Evolutionary conservation across 148 eudicot species (phyloP).

Genomic region (Rhododendron simsii): DNA sequence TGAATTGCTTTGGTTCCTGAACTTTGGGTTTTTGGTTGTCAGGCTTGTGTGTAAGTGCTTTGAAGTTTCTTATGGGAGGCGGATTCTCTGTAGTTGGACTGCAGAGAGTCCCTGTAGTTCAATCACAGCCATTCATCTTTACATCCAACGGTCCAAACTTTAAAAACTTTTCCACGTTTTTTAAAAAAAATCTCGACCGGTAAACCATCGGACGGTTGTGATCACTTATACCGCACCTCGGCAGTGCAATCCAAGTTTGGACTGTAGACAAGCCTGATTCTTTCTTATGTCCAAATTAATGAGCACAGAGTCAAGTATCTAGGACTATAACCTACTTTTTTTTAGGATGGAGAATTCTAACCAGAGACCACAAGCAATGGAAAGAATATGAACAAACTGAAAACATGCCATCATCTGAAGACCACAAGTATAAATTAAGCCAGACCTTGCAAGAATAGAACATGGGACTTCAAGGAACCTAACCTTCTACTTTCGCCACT

Average conservation of each 20-base stretch:
- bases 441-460: neutral
- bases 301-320: neutral
- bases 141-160: too few relatives aligned
- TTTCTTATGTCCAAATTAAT: neutral
- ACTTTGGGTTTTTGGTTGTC: neutral
- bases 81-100: too few relatives aligned
- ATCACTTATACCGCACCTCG: too few relatives aligned
- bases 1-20: neutral
- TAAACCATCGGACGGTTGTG: too few relatives aligned
- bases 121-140: too few relatives aligned
- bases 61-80: neutral
- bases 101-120: too few relatives aligned
- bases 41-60: neutral
- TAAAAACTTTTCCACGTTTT: too few relatives aligned
- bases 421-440: neutral
- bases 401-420: neutral
- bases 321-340: neutral
- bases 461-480: neutral
- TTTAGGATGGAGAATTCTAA: neutral
- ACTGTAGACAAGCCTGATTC: too few relatives aligned
- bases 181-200: too few relatives aligned
- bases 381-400: neutral
- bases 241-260: too few relatives aligned
- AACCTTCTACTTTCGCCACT: neutral
- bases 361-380: neutral